phyloP scores from a whole-genome alignment of 2,329 filamentous ascomycete species.

The Cercospora janseana region DNA sequence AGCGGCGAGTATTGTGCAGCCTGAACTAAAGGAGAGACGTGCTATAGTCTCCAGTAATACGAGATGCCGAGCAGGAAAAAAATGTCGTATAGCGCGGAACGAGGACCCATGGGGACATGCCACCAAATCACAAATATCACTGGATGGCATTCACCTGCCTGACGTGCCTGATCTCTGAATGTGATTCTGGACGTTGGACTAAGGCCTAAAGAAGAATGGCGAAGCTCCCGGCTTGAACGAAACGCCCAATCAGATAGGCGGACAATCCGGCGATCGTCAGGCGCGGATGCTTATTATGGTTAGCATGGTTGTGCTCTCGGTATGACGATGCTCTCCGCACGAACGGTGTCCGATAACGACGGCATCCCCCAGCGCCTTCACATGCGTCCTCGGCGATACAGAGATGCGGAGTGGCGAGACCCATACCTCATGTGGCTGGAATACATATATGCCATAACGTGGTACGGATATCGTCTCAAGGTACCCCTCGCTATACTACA shows the following conservation, averaged over 20 bases:
- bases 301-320: conserved; percentile 6
- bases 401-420: conserved; percentile 13
- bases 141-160: conserved; percentile 12
- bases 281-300: conserved; percentile 5
- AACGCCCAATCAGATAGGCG: conserved; percentile 6
- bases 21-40: not conserved
- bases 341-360: conserved; percentile 10
- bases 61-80: not conserved
- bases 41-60: not conserved
- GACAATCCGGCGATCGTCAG: conserved; percentile 5
- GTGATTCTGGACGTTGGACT: not conserved
- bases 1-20: not conserved
- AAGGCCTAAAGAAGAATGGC: conserved; percentile 7
- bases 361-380: conserved; percentile 11
- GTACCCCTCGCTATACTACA: not conserved
- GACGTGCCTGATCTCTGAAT: conserved; percentile 3
- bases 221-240: conserved; percentile 13
- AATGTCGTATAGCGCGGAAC: not conserved
- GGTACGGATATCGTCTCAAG: not conserved
- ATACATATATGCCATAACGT: conserved; percentile 3
- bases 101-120: not conserved
- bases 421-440: conserved; percentile 6
- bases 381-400: conserved; percentile 12
- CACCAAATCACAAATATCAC: not conserved
- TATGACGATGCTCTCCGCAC: conserved; percentile 10